Conservation (phyloP, 208 protist genomes). For the Lotmaria passim region DNA sequence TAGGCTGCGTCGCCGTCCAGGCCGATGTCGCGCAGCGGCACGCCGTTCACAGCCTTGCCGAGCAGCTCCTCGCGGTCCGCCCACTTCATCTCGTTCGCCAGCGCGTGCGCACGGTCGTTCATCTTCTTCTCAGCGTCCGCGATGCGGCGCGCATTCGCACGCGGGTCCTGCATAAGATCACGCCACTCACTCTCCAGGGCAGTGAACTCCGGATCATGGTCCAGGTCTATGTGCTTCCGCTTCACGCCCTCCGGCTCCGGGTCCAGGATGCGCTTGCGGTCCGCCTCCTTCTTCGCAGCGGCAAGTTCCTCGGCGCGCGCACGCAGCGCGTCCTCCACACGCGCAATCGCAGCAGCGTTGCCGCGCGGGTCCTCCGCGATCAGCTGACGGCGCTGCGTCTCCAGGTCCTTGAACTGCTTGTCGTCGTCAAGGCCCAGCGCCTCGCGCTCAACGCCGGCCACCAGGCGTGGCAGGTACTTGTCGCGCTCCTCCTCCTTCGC, state of each 20-base stretch:
- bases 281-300: constrained; percentile 50
- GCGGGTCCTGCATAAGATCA: constrained; percentile 49
- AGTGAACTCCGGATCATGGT: constrained; percentile 63
- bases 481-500: constrained; percentile 57
- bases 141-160: constrained; percentile 49
- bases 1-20: neutral
- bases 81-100: neutral
- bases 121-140: constrained; percentile 53
- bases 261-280: constrained; percentile 59
- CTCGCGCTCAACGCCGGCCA: neutral
- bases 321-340: constrained; percentile 66
- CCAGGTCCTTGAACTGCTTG: constrained; percentile 57
- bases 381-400: constrained; percentile 59
- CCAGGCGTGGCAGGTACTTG: constrained; percentile 43
- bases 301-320: constrained; percentile 64
- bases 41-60: neutral
- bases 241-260: constrained; percentile 62
- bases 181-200: constrained; percentile 59
- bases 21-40: neutral
- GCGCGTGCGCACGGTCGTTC: constrained; percentile 47
- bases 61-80: neutral
- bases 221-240: constrained; percentile 55
- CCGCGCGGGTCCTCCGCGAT: constrained; percentile 45
- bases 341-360: constrained; percentile 54
- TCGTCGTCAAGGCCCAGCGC: constrained; percentile 79